Evolutionary conservation across 1,284 basidiomycete genomes (phyloP), one percentile per base, ranked within the genome.

Genomic region (Ganoderma resinaceum): DNA sequence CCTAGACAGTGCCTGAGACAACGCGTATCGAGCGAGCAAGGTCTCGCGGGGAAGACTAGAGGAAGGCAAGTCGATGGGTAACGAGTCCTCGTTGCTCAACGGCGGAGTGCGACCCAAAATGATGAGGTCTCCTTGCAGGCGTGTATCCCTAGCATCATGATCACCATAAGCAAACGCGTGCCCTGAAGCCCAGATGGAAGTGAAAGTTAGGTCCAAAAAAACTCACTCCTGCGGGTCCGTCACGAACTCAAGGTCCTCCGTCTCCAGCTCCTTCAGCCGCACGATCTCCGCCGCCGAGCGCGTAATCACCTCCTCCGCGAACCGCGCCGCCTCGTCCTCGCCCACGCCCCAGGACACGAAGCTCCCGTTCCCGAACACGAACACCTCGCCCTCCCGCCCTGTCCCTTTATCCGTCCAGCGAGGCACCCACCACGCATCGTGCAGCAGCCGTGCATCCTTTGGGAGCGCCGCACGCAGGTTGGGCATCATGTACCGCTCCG

Each of bases 161-260:
- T 43, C 20, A 37, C 7, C n/a, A 9, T 52, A 5, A 38, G 18
- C n/a, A 31, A 18, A 62, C 52, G 59, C 42, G n/a, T 61, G 62
- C n/a, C 3, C 0, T n/a, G 23, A 3, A 49, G 9, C 46, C 23
- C 46, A 66, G 63, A 74, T 60, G 61, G 52, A 75, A 70, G 67
- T 75, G 37, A 38, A 38, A 35, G 35, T 9, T 7, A 59, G 38
- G 14, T 40, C 38, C 49, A 33, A 63, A 9, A 23, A 37, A 16
- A 85, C 90, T 79, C 79, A 95, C 92, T 96, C 94, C 66, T 84
- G 90, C 38, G 93, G 92, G 80, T 97, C 95, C 31, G 92, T 91
- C 9, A 95, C 93, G 80, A 96, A 97, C 77, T 97, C 95, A 43
- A 96, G 85, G 74, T 96, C 94, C 76, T 97, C 95, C 26, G 93